These are phyloP conservation scores for Lagenaria siceraria DNA, from an alignment of 306 rosid species.

Conservation along the genomic window DNA sequence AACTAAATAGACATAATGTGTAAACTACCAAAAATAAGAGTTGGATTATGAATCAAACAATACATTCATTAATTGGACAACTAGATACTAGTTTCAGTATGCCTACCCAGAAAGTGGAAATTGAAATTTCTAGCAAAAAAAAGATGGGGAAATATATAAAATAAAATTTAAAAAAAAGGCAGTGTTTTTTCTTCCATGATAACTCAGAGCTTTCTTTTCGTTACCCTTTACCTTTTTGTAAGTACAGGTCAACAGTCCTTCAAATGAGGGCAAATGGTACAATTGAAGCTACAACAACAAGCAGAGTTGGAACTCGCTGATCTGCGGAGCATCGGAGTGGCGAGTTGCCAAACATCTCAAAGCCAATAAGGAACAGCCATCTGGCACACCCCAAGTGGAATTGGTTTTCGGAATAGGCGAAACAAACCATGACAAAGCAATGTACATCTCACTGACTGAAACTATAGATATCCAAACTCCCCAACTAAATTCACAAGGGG, in stretches of 20 bases:
- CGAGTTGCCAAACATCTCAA: not conserved
- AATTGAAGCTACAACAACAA: constrained; percentile 4
- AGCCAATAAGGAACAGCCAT: not conserved
- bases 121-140: not conserved
- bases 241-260: not conserved
- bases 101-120: constrained; percentile 1
- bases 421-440: constrained; percentile 29
- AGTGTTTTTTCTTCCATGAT: not conserved
- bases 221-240: constrained; percentile 6
- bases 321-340: not conserved
- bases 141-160: not conserved
- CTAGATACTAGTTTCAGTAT: not conserved
- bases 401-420: not conserved
- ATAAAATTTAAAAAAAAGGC: not conserved
- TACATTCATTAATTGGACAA: not conserved
- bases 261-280: constrained; percentile 4
- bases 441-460: constrained; percentile 45
- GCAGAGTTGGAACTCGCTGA: not conserved
- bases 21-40: not conserved
- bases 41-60: constrained; percentile 5
- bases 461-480: constrained; percentile 23
- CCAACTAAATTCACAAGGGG: constrained; percentile 45
- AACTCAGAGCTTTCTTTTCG: constrained; percentile 6
- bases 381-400: not conserved
- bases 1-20: not conserved